Conservation (phyloP, 176 grass and related monocot species). For the Alopecurus myosuroides region DNA sequence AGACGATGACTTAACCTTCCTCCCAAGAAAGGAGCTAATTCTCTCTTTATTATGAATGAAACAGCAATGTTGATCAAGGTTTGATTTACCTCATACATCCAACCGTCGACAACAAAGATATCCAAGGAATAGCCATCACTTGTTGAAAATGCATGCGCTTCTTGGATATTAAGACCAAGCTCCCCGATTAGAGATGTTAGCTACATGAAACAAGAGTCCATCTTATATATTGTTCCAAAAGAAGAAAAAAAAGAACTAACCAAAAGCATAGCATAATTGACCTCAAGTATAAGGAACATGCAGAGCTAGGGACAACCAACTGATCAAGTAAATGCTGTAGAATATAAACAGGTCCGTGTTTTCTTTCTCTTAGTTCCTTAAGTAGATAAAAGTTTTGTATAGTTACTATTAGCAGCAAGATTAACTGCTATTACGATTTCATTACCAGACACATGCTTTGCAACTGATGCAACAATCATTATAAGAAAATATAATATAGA, state of each 20-base stretch:
- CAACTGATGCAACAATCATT: not conserved
- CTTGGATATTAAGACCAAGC: constrained; percentile 73
- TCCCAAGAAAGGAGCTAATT: not conserved
- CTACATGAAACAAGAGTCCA: constrained; percentile 23
- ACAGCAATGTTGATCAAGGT: not conserved
- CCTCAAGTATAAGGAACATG: not conserved
- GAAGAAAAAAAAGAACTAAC: not conserved
- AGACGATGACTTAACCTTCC: not conserved
- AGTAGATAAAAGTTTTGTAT: not conserved
- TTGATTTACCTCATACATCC: constrained; percentile 47
- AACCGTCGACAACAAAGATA: constrained; percentile 81
- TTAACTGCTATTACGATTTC: not conserved
- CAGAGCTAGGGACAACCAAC: not conserved
- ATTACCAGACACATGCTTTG: not conserved
- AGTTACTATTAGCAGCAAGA: not conserved
- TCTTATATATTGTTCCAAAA: not conserved
- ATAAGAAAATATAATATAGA: not conserved
- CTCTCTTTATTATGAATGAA: not conserved
- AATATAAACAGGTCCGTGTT: not conserved
- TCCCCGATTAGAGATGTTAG: constrained; percentile 63
- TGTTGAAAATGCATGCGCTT: constrained; percentile 75
- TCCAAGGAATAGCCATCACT: constrained; percentile 72
- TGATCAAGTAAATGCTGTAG: not conserved
- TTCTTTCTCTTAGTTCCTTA: not conserved
- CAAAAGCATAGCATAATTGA: not conserved